Conservation (phyloP, 805 yeast species). For the Millerozyma acaciae region DNA sequence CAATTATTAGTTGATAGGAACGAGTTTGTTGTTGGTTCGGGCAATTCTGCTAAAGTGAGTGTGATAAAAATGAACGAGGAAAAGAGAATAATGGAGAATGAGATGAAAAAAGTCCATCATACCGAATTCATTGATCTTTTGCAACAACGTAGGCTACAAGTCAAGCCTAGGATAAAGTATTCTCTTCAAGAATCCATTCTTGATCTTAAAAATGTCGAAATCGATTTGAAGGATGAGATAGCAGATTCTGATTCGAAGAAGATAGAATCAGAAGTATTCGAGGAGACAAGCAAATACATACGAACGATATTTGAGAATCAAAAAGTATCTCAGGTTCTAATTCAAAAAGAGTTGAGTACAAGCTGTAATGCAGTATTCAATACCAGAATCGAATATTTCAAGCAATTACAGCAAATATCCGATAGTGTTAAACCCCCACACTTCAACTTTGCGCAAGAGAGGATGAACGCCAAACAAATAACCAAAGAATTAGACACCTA, state of each 20-base stretch:
- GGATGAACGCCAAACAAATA: constrained; percentile 9
- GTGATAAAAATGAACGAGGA: constrained; percentile 17
- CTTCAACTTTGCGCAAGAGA: constrained; percentile 12
- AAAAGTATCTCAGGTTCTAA: constrained; percentile 32
- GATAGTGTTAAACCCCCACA: constrained; percentile 61
- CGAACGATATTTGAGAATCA: constrained; percentile 40
- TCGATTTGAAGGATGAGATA: constrained; percentile 19
- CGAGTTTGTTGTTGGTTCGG: constrained; percentile 36
- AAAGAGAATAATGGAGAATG: constrained; percentile 17
- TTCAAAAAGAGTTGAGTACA: constrained; percentile 48
- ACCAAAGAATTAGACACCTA: not conserved
- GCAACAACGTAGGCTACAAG: constrained; percentile 17
- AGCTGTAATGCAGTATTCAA: constrained; percentile 67
- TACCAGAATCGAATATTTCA: constrained; percentile 75
- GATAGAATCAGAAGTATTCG: constrained; percentile 18
- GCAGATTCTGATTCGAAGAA: constrained; percentile 10
- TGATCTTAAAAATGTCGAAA: constrained; percentile 24
- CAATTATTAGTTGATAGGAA: constrained; percentile 35
- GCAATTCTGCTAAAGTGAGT: constrained; percentile 15
- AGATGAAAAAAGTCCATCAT: constrained; percentile 24
- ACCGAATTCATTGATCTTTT: constrained; percentile 20
- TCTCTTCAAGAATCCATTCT: constrained; percentile 33
- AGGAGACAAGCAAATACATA: constrained; percentile 17
- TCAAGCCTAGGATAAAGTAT: constrained; percentile 26
- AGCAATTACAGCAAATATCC: constrained; percentile 79